Evolutionary conservation across 78 protist species (phyloP), one percentile per base, ranked within the genome.

Genomic region (Cavenderia fasciculata): DNA sequence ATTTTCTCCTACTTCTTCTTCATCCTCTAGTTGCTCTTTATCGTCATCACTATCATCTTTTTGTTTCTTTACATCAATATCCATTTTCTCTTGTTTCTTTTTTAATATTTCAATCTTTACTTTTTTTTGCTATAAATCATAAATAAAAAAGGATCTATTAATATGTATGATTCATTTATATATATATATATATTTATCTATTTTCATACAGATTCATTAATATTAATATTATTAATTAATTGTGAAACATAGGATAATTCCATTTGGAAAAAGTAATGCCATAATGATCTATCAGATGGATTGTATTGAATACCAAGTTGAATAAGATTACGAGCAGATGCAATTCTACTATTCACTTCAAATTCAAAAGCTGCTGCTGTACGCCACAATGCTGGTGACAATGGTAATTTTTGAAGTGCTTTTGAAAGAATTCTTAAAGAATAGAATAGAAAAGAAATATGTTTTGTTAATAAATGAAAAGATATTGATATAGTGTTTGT

Each of bases 281-380:
- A 79, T 25, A 79, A 43, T 11, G 89, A 29, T 40, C 21, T 11
- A 56, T 65, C 89, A 7, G 29, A 44, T 25, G 33, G 16, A 56
- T 68, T 61, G 18, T 66, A 79, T 38, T 79, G 89, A 25, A 68
- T 46, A 51, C 89, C 89, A 33, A 74, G 51, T 43, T 79, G 89
- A 56, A 79, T 79, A 14, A 79, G 23, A 66, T 56, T 79, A 40
- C 89, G 33, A 29, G 89, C 63, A 31, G 74, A 19, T 56, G 31
- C 25, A 43, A 79, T 51, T 43, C 68, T 62, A 10, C 72, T 65
- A 68, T 51, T 54, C 8, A 56, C 46, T 43, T 79, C 89, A 68
- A 79, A 79, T 31, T 79, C 89, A 66, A 54, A 79, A 2, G 89
- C 51, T 25, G 89, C 75, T 27, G 89, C 89, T 54, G 68, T 56